These are phyloP conservation scores for Kurtzmaniella natalensis DNA, from an alignment of 1,139 yeast genomes.

Conservation along the genomic window DNA sequence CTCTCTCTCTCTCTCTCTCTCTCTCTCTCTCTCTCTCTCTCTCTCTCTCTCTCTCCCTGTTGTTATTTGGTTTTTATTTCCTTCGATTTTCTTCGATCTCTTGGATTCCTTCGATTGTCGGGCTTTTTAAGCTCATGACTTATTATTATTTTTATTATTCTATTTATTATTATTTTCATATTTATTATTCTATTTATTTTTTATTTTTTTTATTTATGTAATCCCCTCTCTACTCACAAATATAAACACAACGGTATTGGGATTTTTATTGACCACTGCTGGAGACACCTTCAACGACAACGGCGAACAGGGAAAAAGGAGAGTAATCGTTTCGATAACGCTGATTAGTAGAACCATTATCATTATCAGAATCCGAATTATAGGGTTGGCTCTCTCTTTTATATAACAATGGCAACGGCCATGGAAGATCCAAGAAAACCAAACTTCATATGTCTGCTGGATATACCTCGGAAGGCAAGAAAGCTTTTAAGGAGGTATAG, in stretches of 20 bases:
- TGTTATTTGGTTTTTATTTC: neutral
- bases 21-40: neutral
- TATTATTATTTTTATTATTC: too few species aligned
- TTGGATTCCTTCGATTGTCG: too few species aligned
- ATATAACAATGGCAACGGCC: too few species aligned
- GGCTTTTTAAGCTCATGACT: too few species aligned
- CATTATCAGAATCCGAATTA: too few species aligned
- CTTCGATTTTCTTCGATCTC: too few species aligned
- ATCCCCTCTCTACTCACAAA: neutral
- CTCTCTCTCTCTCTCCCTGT: neutral
- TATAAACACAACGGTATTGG: neutral
- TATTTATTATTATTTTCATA: too few species aligned
- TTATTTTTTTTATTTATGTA: neutral
- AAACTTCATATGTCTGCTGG: slow-evolving; percentile 37
- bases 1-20: neutral
- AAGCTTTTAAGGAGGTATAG: neutral
- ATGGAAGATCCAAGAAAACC: slow-evolving; percentile 30
- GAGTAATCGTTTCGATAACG: neutral
- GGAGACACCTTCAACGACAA: too few species aligned
- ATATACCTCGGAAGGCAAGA: slow-evolving; percentile 23
- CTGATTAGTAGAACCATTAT: too few species aligned
- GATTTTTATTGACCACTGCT: neutral
- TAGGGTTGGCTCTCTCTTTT: too few species aligned
- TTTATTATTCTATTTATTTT: neutral
- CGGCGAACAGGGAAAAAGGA: too few species aligned